These are phyloP conservation scores for barley (Hordeum vulgare) DNA, from an alignment of 176 grass and related monocot species.

Conservation along the genomic window DNA sequence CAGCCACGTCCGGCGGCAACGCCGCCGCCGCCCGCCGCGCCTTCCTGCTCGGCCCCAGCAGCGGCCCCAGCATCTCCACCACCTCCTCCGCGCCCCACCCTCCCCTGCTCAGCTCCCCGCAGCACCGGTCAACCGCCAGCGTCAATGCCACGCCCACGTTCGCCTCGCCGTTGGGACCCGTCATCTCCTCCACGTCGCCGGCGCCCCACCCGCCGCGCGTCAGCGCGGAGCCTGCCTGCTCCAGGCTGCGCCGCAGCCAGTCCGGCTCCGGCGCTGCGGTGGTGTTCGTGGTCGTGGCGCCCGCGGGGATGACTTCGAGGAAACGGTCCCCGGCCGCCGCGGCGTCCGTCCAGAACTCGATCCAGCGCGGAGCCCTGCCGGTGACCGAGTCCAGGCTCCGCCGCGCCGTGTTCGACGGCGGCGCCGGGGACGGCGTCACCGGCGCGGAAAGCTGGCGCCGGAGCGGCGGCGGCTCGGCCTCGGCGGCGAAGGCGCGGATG, in stretches of 20 bases:
- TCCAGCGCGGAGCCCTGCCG: constrained; percentile 67
- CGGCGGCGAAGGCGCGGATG: constrained; percentile 45
- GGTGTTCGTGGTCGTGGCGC: not conserved
- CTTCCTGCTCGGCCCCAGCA: constrained; percentile 17
- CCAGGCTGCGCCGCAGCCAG: constrained; percentile 49
- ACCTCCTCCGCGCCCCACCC: constrained; percentile 77
- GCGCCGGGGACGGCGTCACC: constrained; percentile 1
- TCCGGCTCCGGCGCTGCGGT: not conserved
- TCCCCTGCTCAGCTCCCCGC: constrained; percentile 38
- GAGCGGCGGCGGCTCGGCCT: constrained; percentile 30
- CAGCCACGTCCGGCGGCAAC: constrained; percentile 60
- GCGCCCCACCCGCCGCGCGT: constrained; percentile 46
- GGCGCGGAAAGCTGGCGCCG: constrained; percentile 53
- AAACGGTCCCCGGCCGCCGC: constrained; percentile 39
- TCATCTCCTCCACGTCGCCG: constrained; percentile 62
- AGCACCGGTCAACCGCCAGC: constrained; percentile 48
- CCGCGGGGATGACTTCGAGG: constrained; percentile 33
- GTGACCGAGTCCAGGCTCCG: constrained; percentile 65
- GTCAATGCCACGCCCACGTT: not conserved
- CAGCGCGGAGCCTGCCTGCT: constrained; percentile 36
- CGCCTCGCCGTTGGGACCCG: constrained; percentile 9
- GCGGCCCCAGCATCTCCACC: constrained; percentile 42
- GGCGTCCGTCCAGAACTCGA: constrained; percentile 74
- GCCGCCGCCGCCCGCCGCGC: constrained; percentile 28
- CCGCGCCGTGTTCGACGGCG: constrained; percentile 21